Evolutionary conservation across 257 asterid genomes (phyloP).

Genomic region (Salvia splendens): DNA sequence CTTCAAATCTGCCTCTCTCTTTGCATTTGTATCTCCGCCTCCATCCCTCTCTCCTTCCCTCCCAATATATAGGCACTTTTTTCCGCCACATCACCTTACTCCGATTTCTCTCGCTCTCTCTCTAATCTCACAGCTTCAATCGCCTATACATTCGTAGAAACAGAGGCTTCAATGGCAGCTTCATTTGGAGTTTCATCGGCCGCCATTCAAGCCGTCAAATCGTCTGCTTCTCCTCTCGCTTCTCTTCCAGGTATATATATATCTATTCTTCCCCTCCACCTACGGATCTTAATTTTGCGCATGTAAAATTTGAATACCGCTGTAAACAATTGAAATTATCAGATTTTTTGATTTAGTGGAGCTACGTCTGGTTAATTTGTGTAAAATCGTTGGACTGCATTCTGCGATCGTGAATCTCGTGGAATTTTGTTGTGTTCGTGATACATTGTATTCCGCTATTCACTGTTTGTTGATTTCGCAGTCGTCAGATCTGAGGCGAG

Average conservation of each 20-base stretch:
- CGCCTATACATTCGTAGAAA: neutral
- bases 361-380: neutral
- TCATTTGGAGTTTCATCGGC: constrained; percentile 52
- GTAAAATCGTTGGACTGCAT: neutral
- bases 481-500: constrained; percentile 54
- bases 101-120: constrained; percentile 1
- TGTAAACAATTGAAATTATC: neutral
- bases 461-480: constrained; percentile 28
- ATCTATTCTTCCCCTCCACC: neutral
- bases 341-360: constrained; percentile 12
- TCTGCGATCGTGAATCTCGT: constrained; percentile 7
- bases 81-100: constrained; percentile 16
- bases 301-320: constrained; percentile 9
- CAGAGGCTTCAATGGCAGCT: constrained; percentile 48
- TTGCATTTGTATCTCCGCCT: constrained; percentile 44
- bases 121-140: neutral
- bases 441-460: constrained; percentile 18
- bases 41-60: constrained; percentile 11
- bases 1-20: neutral
- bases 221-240: constrained; percentile 33
- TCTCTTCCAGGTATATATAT: constrained; percentile 43
- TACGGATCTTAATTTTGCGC: neutral
- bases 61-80: constrained; percentile 10
- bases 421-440: neutral
- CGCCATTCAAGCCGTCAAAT: constrained; percentile 46